A percentile compares a stretch with the other conserved stretches of the same genome.
Evolutionary conservation across 805 yeast genomes (phyloP).

Genomic region (Kregervanrija pseudodelftensis): DNA sequence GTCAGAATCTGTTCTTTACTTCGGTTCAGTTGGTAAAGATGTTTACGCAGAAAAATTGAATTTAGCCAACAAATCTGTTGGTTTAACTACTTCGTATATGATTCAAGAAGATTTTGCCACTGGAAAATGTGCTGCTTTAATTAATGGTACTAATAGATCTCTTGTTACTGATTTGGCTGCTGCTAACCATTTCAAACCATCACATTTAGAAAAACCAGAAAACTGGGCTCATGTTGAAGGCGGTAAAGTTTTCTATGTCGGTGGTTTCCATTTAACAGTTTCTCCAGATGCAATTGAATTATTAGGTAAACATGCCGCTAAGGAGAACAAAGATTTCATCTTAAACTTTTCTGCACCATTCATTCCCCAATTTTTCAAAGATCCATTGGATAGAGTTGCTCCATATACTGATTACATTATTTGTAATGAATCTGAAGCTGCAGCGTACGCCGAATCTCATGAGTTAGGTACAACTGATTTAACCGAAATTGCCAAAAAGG

Average conservation of each 20-base stretch:
- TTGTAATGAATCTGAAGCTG: slow-evolving; percentile 97
- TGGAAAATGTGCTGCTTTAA: slow-evolving; percentile 97
- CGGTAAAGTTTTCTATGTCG: slow-evolving; percentile 83
- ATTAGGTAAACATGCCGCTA: slow-evolving; percentile 80
- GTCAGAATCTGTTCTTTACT: slow-evolving; percentile 73
- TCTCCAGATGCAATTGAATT: slow-evolving; percentile 89
- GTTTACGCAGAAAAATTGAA: slow-evolving; percentile 72
- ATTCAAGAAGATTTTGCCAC: slow-evolving; percentile 72
- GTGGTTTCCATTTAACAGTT: slow-evolving; percentile 99
- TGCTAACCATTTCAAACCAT: slow-evolving; percentile 91
- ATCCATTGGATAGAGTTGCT: slow-evolving; percentile 67
- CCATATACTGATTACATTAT: slow-evolving; percentile 88
- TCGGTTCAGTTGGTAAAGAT: slow-evolving; percentile 96
- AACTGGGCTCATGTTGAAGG: slow-evolving; percentile 82
- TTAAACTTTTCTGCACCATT: slow-evolving; percentile 95
- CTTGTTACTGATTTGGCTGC: slow-evolving; percentile 95
- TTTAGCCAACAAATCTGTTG: slow-evolving; percentile 82
- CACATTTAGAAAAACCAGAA: slow-evolving; percentile 80
- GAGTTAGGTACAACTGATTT: slow-evolving; percentile 55
- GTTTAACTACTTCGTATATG: slow-evolving; percentile 81
- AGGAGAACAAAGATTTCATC: slow-evolving; percentile 39
- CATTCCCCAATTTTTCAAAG: slow-evolving; percentile 93
- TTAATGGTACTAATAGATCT: slow-evolving; percentile 79
- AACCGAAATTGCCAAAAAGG: slow-evolving; percentile 68
- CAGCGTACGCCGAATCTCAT: slow-evolving; percentile 85